A percentile compares a stretch with the other conserved stretches of the same genome.
Evolutionary conservation across 2,329 filamentous ascomycete genomes (phyloP).

Genomic region (Coniochaeta sp.): DNA sequence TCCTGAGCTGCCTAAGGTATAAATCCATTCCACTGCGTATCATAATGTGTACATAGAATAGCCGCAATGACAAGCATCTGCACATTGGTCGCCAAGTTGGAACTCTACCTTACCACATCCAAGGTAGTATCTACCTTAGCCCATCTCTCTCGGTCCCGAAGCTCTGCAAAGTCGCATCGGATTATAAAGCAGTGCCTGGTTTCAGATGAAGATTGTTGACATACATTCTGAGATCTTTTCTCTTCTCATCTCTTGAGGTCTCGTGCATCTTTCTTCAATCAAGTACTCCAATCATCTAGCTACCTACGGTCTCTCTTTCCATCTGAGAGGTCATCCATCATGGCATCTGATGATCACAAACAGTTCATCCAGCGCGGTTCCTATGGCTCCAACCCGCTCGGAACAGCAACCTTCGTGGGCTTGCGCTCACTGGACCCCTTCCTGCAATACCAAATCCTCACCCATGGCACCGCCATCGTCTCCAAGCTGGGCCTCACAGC

Average conservation of each 20-base stretch:
- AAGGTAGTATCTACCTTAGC: no score
- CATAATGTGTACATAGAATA: no score
- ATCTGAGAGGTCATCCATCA: not conserved
- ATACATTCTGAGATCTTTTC: not conserved
- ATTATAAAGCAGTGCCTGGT: not conserved
- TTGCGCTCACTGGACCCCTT: conserved; percentile 26
- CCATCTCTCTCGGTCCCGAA: not conserved
- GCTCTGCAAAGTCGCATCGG: not conserved
- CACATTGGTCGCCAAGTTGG: no score
- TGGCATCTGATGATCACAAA: not conserved
- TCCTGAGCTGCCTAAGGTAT: no score
- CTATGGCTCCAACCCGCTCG: conserved; percentile 23
- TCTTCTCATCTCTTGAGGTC: not conserved
- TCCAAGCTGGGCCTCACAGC: conserved; percentile 34
- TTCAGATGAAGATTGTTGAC: not conserved
- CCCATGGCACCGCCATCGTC: conserved; percentile 34
- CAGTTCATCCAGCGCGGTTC: conserved; percentile 31
- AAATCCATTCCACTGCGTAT: no score
- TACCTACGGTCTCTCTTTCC: no score
- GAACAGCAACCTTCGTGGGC: conserved; percentile 29
- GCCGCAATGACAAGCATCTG: no score
- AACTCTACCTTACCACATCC: not conserved
- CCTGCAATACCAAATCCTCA: conserved; percentile 24
- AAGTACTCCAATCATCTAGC: not conserved
- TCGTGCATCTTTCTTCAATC: not conserved